Conservation (phyloP, 129 eudicot species). For the Artemisia tridentata region DNA sequence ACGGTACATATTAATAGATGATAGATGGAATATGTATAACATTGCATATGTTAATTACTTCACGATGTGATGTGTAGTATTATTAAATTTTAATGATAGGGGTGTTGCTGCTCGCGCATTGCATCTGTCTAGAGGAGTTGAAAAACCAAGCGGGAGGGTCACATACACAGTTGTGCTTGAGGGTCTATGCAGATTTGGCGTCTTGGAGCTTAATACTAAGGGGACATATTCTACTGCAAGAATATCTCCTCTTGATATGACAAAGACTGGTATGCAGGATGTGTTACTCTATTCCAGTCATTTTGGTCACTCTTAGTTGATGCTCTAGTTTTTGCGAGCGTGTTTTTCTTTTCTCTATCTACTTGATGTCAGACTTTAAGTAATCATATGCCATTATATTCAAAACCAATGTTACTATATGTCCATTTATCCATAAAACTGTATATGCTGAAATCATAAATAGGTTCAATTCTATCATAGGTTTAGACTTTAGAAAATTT, state of each 20-base stretch:
- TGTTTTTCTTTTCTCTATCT: too few relatives aligned
- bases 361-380: too few relatives aligned
- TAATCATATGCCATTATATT: too few relatives aligned
- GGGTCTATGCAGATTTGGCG: slow-evolving; percentile 91
- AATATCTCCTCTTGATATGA: slow-evolving; percentile 85
- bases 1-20: slow-evolving; percentile 43
- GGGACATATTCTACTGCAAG: slow-evolving; percentile 88
- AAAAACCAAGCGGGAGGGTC: slow-evolving; percentile 99
- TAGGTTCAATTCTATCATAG: too few relatives aligned
- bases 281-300: not conserved
- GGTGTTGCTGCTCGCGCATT: slow-evolving; percentile 99
- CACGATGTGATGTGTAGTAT: slow-evolving; percentile 26
- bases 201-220: slow-evolving; percentile 84
- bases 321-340: not conserved
- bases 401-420: too few relatives aligned
- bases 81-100: slow-evolving; percentile 40
- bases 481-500: too few relatives aligned
- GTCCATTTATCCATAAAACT: too few relatives aligned
- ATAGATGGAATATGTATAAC: not conserved
- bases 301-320: too few relatives aligned
- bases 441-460: too few relatives aligned
- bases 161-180: slow-evolving; percentile 97
- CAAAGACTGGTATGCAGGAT: slow-evolving; percentile 58
- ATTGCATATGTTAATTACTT: not conserved
- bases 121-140: slow-evolving; percentile 98